phyloP scores from a whole-genome alignment of 768 basidiomycete species.

The Suillus bovinus region DNA sequence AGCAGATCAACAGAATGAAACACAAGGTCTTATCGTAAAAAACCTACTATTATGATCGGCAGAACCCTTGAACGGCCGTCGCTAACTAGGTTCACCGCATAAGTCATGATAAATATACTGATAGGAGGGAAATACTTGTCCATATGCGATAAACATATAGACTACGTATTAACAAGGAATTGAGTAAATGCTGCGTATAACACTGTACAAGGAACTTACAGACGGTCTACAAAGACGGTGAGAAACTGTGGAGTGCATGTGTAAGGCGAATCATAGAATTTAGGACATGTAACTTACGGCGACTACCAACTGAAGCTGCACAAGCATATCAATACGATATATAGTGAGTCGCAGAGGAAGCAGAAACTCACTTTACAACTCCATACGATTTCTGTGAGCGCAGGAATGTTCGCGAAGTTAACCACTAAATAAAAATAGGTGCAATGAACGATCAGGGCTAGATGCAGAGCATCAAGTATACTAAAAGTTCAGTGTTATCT shows the following conservation, averaged over 20 bases:
- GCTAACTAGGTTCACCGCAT: neutral
- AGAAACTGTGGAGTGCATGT: neutral
- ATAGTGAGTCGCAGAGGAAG: neutral
- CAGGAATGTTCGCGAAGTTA: constrained; percentile 31
- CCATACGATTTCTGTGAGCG: constrained; percentile 33
- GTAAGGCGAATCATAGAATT: neutral
- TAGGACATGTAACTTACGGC: neutral
- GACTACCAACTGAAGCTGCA: neutral
- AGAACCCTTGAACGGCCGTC: neutral
- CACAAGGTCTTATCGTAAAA: neutral
- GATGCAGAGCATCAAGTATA: constrained; percentile 38
- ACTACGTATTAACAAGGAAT: neutral
- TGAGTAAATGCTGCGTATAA: too few species aligned
- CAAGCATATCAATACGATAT: neutral
- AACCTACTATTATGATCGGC: neutral
- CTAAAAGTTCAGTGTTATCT: constrained; percentile 16
- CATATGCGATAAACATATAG: constrained; percentile 5
- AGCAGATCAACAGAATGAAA: neutral
- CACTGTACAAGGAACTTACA: neutral
- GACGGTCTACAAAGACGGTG: neutral
- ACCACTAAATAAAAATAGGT: constrained; percentile 39
- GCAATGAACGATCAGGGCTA: constrained; percentile 34
- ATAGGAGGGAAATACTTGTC: neutral
- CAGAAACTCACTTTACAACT: neutral
- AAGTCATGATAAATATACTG: too few species aligned